Conservation (phyloP, 1,284 basidiomycete genomes). For the Papiliotrema fonsecae region DNA sequence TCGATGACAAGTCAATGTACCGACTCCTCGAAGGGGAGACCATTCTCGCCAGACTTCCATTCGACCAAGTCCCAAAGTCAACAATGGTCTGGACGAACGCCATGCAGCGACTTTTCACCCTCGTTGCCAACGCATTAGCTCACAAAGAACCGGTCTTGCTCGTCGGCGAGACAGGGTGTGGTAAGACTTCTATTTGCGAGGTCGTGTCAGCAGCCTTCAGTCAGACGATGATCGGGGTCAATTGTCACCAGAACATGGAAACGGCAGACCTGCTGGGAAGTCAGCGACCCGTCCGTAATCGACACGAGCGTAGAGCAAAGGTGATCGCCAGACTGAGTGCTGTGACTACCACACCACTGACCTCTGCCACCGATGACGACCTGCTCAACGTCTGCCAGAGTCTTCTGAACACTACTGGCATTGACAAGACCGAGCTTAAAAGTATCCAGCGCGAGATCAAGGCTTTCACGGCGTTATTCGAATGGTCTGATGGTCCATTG, state of each 20-base stretch:
- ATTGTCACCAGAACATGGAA: conserved; percentile 99
- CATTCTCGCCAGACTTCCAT: conserved; percentile 32
- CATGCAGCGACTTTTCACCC: conserved; percentile 82
- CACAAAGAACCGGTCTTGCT: conserved; percentile 94
- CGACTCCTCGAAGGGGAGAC: conserved; percentile 55
- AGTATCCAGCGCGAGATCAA: conserved; percentile 44
- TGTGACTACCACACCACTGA: conserved; percentile 16
- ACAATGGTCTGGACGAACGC: conserved; percentile 83
- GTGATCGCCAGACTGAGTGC: conserved; percentile 37
- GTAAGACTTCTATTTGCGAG: conserved; percentile 97
- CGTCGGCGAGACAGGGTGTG: conserved; percentile 97
- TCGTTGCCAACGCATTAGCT: conserved; percentile 75
- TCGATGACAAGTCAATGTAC: conserved; percentile 70
- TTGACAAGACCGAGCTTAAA: conserved; percentile 14
- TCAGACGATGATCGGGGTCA: conserved; percentile 69
- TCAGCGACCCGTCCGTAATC: conserved; percentile 86
- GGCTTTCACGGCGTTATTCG: conserved; percentile 68
- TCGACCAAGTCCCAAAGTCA: conserved; percentile 22
- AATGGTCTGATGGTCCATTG: conserved; percentile 95
- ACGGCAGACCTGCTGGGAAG: conserved; percentile 95
- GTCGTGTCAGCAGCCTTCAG: conserved; percentile 67
- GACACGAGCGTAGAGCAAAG: conserved; percentile 50
- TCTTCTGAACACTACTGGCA: conserved; percentile 13
- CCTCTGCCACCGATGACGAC: conserved; percentile 28
- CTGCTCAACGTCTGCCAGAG: conserved; percentile 14